Base-by-base conservation (phyloP, 2,329 filamentous ascomycete species). In the Aspergillus sp. region DNA sequence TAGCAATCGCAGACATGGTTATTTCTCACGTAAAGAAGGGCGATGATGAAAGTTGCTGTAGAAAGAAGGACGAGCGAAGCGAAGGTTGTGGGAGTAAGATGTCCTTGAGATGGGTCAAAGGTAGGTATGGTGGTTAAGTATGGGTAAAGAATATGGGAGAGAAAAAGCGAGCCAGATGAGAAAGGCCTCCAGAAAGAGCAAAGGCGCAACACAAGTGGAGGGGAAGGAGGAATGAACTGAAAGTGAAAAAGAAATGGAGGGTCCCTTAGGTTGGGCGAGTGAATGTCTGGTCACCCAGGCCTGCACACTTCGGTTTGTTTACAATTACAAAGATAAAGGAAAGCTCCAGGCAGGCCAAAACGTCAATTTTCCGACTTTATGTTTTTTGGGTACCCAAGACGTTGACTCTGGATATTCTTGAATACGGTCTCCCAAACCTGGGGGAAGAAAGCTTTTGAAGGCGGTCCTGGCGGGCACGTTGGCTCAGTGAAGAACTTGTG, bases 381-480 rank as follows among this genome's bases (percentile, higher is more conserved):
- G 55, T 53, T 46, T 62, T 56, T 54, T 63, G n/a, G 49, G 49
- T 46, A 26, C 46, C 20, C 54, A 16, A 6, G 14, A 16, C 36
- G 57, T 53, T 63, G 68, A 42, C 54, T 69, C 54, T 73, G 75
- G 36, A 81, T 77, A 55, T 73, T 70, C 57, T 71, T 69, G 61
- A 75, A 80, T 31, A 81, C 75, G 59, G 71, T 66, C 39, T 73
- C 73, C 79, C 79, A 81, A 22, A 78, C 61, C 46, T 78, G 77
- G 14, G 78, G 78, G 57, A 73, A 78, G 55, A 77, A 79, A 6
- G 70, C 74, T 12, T 72, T 66, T 0, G 78, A 76, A 22, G 72
- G 61, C 51, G 66, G 70, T 7, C 75, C 75, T n/a, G 72, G 70
- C 31, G 70, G 71, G 55, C 75, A 78, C 50, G 73, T 70, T 46